Percentiles rank a stretch among this genome's conserved stretches.
Evolutionary conservation across 2,329 filamentous ascomycete species (phyloP).

Genomic region (Bimuria novae-zelandiae): DNA sequence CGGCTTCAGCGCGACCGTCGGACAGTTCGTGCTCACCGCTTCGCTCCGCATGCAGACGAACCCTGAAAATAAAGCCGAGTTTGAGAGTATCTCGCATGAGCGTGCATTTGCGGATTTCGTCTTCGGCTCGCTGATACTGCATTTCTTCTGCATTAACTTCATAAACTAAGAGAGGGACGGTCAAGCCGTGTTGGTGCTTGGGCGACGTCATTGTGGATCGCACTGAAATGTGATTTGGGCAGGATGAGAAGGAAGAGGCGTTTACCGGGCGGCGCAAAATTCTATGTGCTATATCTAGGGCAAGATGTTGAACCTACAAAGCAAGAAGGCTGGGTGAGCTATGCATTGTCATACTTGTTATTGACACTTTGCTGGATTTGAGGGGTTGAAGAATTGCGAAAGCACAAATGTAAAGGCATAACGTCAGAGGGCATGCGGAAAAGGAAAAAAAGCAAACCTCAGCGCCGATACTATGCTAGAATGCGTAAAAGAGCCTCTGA

Average conservation of each 20-base stretch:
- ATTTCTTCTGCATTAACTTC: conserved; percentile 99
- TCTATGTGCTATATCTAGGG: conserved; percentile 8
- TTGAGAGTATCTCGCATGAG: conserved; percentile 77
- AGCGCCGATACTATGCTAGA: too few species aligned
- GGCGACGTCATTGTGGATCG: neutral
- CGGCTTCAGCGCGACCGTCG: conserved; percentile 91
- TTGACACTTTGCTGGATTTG: too few species aligned
- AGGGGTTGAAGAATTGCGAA: too few species aligned
- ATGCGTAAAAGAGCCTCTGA: too few species aligned
- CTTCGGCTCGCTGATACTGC: conserved; percentile 90
- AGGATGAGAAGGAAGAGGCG: neutral
- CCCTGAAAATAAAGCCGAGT: conserved; percentile 77
- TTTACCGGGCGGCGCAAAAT: neutral
- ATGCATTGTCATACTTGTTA: too few species aligned
- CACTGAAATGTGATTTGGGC: too few species aligned
- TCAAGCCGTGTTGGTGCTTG: neutral
- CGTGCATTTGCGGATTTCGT: conserved; percentile 95
- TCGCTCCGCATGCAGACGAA: conserved; percentile 91
- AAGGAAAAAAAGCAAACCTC: too few species aligned
- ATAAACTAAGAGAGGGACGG: conserved; percentile 74
- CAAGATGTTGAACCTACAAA: too few species aligned
- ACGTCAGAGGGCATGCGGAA: too few species aligned
- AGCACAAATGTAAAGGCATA: too few species aligned
- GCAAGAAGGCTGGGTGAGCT: too few species aligned
- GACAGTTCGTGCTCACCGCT: conserved; percentile 95